These are phyloP conservation scores for Orbilia quercus DNA, from an alignment of 2,329 filamentous ascomycete genomes.

Conservation along the genomic window DNA sequence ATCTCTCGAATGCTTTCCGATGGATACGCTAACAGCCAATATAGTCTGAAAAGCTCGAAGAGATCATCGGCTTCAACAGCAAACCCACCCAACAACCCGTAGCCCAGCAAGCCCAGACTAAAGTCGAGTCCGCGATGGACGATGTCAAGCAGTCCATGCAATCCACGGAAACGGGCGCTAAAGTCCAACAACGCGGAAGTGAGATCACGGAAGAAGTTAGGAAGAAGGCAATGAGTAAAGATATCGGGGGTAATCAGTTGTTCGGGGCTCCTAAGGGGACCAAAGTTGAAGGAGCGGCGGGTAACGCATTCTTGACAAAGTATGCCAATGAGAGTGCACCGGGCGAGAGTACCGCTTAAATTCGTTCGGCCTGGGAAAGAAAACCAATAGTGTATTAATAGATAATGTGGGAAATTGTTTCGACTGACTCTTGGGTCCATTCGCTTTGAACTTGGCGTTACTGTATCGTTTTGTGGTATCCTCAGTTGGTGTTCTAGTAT, in stretches of 20 bases:
- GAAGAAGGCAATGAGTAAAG: constrained; percentile 32
- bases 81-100: constrained; percentile 19
- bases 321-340: constrained; percentile 55
- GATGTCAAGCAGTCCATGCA: constrained; percentile 36
- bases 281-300: constrained; percentile 26
- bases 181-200: constrained; percentile 30
- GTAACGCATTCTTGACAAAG: constrained; percentile 50
- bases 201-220: constrained; percentile 51
- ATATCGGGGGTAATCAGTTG: constrained; percentile 49
- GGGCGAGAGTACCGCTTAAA: constrained; percentile 50
- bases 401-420: too few relatives aligned
- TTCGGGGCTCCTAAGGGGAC: constrained; percentile 45
- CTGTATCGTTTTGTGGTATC: too few relatives aligned
- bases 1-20: background rate
- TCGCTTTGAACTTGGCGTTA: too few relatives aligned
- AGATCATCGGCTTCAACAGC: constrained; percentile 38
- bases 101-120: constrained; percentile 29
- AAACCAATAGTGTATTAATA: too few relatives aligned
- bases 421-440: background rate
- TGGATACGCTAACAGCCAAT: constrained; percentile 2
- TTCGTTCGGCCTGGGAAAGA: too few relatives aligned
- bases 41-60: constrained; percentile 29
- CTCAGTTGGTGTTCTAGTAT: too few relatives aligned
- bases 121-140: constrained; percentile 34
- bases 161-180: constrained; percentile 23